A percentile compares a stretch with the other conserved stretches of the same genome.
phyloP scores from a whole-genome alignment of 2,329 filamentous ascomycete species.

The Fusarium coffeatum region DNA sequence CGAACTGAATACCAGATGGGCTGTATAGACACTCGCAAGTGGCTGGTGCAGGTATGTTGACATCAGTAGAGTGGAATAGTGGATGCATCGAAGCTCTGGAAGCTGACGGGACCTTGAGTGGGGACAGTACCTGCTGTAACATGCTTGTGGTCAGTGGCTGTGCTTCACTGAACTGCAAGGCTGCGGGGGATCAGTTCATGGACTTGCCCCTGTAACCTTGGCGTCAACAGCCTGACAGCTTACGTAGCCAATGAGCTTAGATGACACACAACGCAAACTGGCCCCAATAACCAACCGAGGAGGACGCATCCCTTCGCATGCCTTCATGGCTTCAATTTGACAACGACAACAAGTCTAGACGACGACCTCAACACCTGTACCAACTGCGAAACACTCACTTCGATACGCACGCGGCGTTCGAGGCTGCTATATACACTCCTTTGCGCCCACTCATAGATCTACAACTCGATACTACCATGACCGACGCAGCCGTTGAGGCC shows the following conservation, averaged over 20 bases:
- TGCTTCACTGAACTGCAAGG: constrained; percentile 42
- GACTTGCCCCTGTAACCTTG: constrained; percentile 36
- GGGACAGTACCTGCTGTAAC: constrained; percentile 3
- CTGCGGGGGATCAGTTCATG: constrained; percentile 35
- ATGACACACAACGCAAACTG: constrained; percentile 39
- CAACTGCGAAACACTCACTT: constrained; percentile 13
- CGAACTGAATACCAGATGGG: constrained; percentile 15
- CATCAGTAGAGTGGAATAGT: constrained; percentile 35
- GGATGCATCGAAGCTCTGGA: constrained; percentile 35
- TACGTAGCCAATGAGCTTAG: constrained; percentile 36
- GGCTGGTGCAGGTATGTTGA: constrained; percentile 42
- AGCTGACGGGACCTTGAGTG: constrained; percentile 35
- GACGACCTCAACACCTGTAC: neutral
- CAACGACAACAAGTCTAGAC: constrained; percentile 19
- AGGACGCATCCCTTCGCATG: constrained; percentile 42
- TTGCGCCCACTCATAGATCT: constrained; percentile 17
- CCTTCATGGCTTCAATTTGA: constrained; percentile 28
- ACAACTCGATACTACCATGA: constrained; percentile 45
- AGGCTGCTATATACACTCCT: constrained; percentile 35
- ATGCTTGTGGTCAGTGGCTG: constrained; percentile 25
- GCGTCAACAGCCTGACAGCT: constrained; percentile 44
- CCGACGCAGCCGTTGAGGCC: constrained; percentile 49
- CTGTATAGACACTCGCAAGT: constrained; percentile 1
- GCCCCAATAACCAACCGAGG: constrained; percentile 31
- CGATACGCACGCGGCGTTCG: constrained; percentile 15